Evolutionary conservation across 139 green algal genomes (phyloP).

Genomic region (Coelastrella sp.): DNA sequence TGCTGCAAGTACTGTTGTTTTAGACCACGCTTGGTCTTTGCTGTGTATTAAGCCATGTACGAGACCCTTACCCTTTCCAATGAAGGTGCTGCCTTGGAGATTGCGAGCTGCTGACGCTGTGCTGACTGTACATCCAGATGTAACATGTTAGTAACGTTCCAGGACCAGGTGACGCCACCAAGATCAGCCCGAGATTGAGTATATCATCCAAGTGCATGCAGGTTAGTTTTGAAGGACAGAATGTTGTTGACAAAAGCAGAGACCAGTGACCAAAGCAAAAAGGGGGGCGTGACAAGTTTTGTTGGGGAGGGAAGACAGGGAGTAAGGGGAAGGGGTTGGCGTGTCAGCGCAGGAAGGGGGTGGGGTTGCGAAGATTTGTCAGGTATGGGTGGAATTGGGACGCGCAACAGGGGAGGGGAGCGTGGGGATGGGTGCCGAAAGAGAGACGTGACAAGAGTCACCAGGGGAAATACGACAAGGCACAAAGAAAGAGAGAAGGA

Average conservation of each 20-base stretch:
- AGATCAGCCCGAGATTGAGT: too few species aligned
- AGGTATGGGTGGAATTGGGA: too few species aligned
- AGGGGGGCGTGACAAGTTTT: too few species aligned
- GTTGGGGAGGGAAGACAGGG: too few species aligned
- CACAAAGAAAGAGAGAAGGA: background rate
- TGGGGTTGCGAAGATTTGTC: too few species aligned
- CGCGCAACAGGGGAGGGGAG: too few species aligned
- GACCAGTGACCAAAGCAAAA: background rate
- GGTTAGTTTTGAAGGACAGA: too few species aligned
- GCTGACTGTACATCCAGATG: background rate
- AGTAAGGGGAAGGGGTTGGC: too few species aligned
- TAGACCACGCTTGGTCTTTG: background rate
- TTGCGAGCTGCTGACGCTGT: background rate
- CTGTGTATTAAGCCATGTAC: background rate
- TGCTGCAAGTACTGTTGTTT: constrained; percentile 18
- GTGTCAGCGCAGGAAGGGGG: too few species aligned
- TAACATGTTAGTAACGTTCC: background rate
- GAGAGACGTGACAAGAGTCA: background rate
- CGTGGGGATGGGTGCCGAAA: background rate
- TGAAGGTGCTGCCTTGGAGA: background rate
- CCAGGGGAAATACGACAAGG: background rate
- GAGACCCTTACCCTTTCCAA: background rate
- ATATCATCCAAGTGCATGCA: too few species aligned
- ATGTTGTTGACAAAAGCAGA: background rate
- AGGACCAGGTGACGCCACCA: too few species aligned